Percentiles rank a stretch among this genome's conserved stretches.
Evolutionary conservation across 2,329 filamentous ascomycete species (phyloP).

Genomic region (Ceratocystis huliohia): DNA sequence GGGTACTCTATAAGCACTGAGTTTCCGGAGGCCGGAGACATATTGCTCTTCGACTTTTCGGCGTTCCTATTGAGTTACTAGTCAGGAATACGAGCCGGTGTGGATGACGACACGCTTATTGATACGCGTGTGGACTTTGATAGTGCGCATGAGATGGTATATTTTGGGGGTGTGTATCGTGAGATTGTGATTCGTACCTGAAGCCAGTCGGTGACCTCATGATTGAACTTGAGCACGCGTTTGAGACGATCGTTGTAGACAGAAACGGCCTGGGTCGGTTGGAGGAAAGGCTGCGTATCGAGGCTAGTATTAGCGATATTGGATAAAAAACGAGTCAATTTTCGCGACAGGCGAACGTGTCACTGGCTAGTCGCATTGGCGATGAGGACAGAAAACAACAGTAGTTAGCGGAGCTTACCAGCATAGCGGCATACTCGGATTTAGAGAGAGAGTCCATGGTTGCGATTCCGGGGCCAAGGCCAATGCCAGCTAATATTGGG

Average conservation of each 20-base stretch:
- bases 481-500: background rate
- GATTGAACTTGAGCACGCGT: slow-evolving; percentile 73
- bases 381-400: background rate
- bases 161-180: background rate
- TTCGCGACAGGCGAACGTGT: background rate
- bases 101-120: background rate
- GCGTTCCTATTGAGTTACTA: slow-evolving; percentile 55
- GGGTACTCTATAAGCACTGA: slow-evolving; percentile 60
- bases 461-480: slow-evolving; percentile 30
- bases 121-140: background rate
- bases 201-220: slow-evolving; percentile 91
- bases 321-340: background rate
- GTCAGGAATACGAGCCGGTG: background rate
- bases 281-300: slow-evolving; percentile 54
- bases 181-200: slow-evolving; percentile 48
- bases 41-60: slow-evolving; percentile 86
- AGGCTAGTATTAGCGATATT: background rate
- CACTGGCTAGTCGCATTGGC: background rate
- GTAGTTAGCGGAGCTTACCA: slow-evolving; percentile 50
- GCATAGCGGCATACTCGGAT: slow-evolving; percentile 84
- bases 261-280: slow-evolving; percentile 67
- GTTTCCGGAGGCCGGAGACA: slow-evolving; percentile 65
- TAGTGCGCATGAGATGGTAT: background rate
- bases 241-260: slow-evolving; percentile 78
- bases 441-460: slow-evolving; percentile 66